A percentile compares a stretch with the other conserved stretches of the same genome.
These are phyloP conservation scores for Zancudomyces culisetae DNA, from an alignment of 371 early-diverging fungal genomes.

Conservation along the genomic window DNA sequence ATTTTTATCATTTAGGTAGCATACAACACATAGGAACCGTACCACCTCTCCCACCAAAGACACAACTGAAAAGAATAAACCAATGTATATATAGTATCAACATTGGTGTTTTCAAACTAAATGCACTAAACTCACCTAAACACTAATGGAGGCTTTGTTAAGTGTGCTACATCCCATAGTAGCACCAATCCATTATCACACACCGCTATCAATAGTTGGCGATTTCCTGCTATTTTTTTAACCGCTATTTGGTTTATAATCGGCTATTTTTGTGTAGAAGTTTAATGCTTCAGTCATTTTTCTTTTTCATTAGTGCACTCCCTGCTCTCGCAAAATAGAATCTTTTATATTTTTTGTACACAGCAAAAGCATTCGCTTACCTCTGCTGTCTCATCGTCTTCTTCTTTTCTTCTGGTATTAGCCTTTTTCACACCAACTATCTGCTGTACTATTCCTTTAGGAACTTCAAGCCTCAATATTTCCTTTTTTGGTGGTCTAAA, in stretches of 20 bases:
- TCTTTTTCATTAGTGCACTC: no score
- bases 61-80: no score
- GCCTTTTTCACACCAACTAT: background rate
- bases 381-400: no score
- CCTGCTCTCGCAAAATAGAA: no score
- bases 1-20: no score
- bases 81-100: no score
- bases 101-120: background rate
- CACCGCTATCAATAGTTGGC: background rate
- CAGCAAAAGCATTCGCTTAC: no score
- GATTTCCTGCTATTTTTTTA: background rate
- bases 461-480: background rate
- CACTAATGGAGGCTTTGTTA: conserved; percentile 3
- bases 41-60: no score
- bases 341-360: no score
- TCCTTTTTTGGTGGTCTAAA: background rate
- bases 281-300: no score
- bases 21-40: no score
- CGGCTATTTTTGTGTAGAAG: background rate
- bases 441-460: background rate
- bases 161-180: conserved; percentile 2
- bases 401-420: no score
- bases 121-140: background rate
- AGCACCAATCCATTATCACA: background rate
- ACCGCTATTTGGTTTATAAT: conserved; percentile 1